phyloP scores from a whole-genome alignment of 331 rosid species.

The Spiraea crenata region DNA sequence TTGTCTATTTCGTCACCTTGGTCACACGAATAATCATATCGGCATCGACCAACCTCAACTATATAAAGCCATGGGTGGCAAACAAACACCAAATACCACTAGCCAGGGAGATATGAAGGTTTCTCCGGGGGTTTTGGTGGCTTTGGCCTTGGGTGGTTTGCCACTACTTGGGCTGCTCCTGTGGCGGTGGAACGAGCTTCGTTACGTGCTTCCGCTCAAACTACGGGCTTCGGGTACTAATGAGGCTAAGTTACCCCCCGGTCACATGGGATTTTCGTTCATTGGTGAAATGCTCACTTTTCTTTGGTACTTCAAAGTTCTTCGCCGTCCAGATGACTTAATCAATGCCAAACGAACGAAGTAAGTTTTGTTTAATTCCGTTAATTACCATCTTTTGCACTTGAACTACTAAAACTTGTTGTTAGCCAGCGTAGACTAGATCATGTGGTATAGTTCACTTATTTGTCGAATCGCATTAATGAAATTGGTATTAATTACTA shows the following conservation, averaged over 20 bases:
- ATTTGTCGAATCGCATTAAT: not conserved
- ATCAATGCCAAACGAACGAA: slow-evolving; percentile 34
- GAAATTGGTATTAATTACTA: not conserved
- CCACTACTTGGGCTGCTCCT: slow-evolving; percentile 27
- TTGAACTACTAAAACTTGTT: too few relatives aligned
- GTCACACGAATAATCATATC: not conserved
- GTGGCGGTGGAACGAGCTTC: slow-evolving; percentile 40
- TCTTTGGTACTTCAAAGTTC: slow-evolving; percentile 39
- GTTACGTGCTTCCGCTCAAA: slow-evolving; percentile 25
- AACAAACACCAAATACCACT: too few relatives aligned
- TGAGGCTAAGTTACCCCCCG: slow-evolving; percentile 34
- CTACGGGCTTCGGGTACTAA: not conserved
- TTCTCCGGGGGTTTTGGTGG: slow-evolving; percentile 13
- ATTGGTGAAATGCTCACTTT: slow-evolving; percentile 39
- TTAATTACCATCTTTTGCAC: not conserved
- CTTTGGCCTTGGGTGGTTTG: slow-evolving; percentile 12
- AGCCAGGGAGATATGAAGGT: not conserved
- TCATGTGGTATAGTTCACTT: too few relatives aligned
- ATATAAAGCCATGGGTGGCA: not conserved
- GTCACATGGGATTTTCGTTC: slow-evolving; percentile 37
- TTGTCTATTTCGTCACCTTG: not conserved
- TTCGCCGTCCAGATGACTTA: slow-evolving; percentile 33
- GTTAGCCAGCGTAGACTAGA: too few relatives aligned
- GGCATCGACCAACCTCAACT: not conserved
- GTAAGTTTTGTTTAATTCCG: slow-evolving; percentile 22